Base-by-base conservation (phyloP, 495 filamentous ascomycete species). In the Massariosphaeria phaeospora region DNA sequence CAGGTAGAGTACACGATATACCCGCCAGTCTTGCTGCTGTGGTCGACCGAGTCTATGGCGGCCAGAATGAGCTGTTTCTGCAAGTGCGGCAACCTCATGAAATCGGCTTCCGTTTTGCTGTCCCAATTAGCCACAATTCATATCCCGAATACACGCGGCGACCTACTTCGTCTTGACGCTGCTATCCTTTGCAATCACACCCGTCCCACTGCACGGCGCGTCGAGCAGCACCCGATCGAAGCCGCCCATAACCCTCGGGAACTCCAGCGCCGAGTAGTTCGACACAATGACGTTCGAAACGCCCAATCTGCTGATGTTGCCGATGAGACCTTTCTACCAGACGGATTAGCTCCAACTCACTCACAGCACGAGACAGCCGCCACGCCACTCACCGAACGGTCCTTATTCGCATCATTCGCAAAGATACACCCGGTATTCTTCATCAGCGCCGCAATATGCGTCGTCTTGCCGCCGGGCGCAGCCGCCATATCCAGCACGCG, bases 271-370 rank as follows among this genome's bases (percentile, higher is more conserved):
- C 69, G 95, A 88, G 70, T 96, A 85, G 71, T 91, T 89, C 76
- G 88, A 96, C 15, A 98, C 89, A 58, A 98, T 84, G 21, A 85
- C 87, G 72, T 98, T 98, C 67, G 89, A 88, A 60, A 81, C 88
- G 30, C 93, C 93, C 5, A 98, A 79, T 70, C 93, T 89, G 70
- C 96, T 91, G 59, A 97, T 88, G 73, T 98, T 98, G 72, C 93
- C 93, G 63, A 97, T 96, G 52, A 98, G 69, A 86, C 88, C 94
- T 73, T 96, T 96, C n/a, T n/a, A n/a, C n/a, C n/a, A n/a, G n/a
- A n/a, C n/a, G n/a, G n/a, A n/a, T n/a, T n/a, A n/a, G n/a, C n/a
- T n/a, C n/a, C n/a, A n/a, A n/a, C n/a, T n/a, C n/a, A n/a, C n/a
- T n/a, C n/a, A n/a, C n/a, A 24, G 91, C 79, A 79, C 93, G 88